Percentiles rank a stretch among this genome's conserved stretches.
Conservation (phyloP, 164 flowering plant genomes). For the Hamamelis virginiana region DNA sequence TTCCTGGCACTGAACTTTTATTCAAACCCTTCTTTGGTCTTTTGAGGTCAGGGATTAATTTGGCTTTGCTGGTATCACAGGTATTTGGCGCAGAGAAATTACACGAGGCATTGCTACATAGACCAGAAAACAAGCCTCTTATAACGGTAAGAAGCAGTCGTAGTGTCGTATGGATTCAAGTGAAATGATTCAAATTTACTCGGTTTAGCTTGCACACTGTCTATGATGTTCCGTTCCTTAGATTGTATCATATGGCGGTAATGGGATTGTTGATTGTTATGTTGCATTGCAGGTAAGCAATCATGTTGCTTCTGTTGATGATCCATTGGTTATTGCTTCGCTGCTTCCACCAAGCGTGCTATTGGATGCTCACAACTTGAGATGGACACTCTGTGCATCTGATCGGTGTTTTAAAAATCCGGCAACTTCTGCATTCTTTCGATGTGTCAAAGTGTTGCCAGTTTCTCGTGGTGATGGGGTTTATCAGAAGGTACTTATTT, state of each 20-base stretch:
- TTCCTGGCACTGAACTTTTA: not conserved
- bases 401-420: slow-evolving; percentile 90
- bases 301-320: slow-evolving; percentile 95
- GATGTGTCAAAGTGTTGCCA: slow-evolving; percentile 85
- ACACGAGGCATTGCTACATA: slow-evolving; percentile 54
- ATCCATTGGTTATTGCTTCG: slow-evolving; percentile 87
- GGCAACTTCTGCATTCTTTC: slow-evolving; percentile 79
- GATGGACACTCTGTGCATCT: slow-evolving; percentile 97
- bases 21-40: not conserved
- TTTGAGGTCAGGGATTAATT: slow-evolving; percentile 1
- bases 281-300: slow-evolving; percentile 75
- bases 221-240: too few species aligned
- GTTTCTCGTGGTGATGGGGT: slow-evolving; percentile 95
- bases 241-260: not conserved
- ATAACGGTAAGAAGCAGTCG: slow-evolving; percentile 50
- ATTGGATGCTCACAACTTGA: slow-evolving; percentile 67
- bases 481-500: slow-evolving; percentile 73
- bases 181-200: too few species aligned
- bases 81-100: slow-evolving; percentile 89
- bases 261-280: not conserved
- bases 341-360: slow-evolving; percentile 75
- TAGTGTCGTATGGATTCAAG: not conserved
- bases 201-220: too few species aligned
- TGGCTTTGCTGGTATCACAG: slow-evolving; percentile 32
- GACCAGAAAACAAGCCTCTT: slow-evolving; percentile 72